These are phyloP conservation scores for Malus fusca DNA, from an alignment of 306 rosid genomes.

Conservation along the genomic window DNA sequence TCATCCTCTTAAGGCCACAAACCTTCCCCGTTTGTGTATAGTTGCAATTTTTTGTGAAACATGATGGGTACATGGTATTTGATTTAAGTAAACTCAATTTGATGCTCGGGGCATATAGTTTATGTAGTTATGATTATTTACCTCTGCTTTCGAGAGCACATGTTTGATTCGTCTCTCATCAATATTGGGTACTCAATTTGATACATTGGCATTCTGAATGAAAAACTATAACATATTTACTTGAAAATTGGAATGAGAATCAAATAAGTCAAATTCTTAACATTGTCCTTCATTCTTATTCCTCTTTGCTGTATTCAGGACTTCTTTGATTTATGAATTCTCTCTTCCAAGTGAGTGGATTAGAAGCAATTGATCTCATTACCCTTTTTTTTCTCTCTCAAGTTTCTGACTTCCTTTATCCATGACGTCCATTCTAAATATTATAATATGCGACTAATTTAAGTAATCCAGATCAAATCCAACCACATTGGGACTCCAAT, in stretches of 20 bases:
- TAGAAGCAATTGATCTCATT: too few relatives aligned
- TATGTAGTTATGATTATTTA: neutral
- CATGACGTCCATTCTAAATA: too few relatives aligned
- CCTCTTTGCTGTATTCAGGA: neutral
- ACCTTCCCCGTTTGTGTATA: neutral
- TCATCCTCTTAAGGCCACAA: neutral
- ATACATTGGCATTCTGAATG: too few relatives aligned
- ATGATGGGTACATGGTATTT: neutral
- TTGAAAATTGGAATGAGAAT: neutral
- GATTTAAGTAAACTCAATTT: neutral
- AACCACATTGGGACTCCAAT: neutral
- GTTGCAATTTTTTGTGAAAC: neutral
- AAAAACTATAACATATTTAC: neutral
- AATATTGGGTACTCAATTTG: neutral
- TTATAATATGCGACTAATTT: neutral
- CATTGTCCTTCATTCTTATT: neutral
- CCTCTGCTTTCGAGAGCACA: too few relatives aligned
- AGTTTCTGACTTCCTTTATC: too few relatives aligned
- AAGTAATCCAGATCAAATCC: neutral
- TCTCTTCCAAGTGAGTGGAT: neutral
- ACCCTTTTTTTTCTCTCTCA: too few relatives aligned
- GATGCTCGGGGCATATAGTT: neutral
- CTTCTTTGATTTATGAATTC: neutral
- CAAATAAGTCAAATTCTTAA: neutral
- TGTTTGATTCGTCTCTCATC: neutral